Percentiles rank a stretch among this genome's conserved stretches.
These are phyloP conservation scores for Hypericum perforatum DNA, from an alignment of 345 rosid species.

Conservation along the genomic window DNA sequence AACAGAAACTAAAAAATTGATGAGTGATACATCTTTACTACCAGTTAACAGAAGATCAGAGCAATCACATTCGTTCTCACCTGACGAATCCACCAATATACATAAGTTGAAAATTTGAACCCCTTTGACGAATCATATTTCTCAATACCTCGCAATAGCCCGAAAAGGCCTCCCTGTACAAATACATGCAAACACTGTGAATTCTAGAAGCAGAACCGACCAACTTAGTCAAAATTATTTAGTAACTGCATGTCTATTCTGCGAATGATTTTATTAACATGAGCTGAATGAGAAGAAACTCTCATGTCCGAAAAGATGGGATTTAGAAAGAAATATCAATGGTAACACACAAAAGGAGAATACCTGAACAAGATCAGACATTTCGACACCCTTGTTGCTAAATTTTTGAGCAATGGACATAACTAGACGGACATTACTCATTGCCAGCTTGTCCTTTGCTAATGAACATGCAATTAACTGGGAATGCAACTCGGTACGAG, in stretches of 20 bases:
- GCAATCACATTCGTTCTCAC: conserved; percentile 20
- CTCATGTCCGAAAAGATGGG: too few species aligned
- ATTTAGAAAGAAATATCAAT: too few species aligned
- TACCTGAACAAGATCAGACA: conserved; percentile 99
- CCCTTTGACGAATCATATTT: conserved; percentile 93
- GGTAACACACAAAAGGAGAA: conserved; percentile 14
- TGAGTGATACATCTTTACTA: background rate
- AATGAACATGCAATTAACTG: conserved; percentile 54
- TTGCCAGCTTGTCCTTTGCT: conserved; percentile 88
- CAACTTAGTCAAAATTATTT: too few species aligned
- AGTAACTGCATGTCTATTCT: too few species aligned
- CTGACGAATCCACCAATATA: conserved; percentile 99
- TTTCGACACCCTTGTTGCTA: conserved; percentile 80
- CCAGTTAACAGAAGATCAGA: background rate
- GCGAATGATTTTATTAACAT: too few species aligned
- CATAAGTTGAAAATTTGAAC: conserved; percentile 83
- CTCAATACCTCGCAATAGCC: conserved; percentile 88
- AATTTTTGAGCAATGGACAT: conserved; percentile 91
- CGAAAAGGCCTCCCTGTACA: conserved; percentile 87
- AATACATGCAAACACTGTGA: background rate
- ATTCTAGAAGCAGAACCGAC: too few species aligned
- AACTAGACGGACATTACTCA: conserved; percentile 96
- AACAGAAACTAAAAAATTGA: too few species aligned
- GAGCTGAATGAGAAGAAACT: too few species aligned
- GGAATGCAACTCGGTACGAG: conserved; percentile 65